Percentiles rank a stretch among this genome's conserved stretches.
These are phyloP conservation scores for Alloteropsis semialata DNA, from an alignment of 176 grass and related monocot species.

Conservation along the genomic window DNA sequence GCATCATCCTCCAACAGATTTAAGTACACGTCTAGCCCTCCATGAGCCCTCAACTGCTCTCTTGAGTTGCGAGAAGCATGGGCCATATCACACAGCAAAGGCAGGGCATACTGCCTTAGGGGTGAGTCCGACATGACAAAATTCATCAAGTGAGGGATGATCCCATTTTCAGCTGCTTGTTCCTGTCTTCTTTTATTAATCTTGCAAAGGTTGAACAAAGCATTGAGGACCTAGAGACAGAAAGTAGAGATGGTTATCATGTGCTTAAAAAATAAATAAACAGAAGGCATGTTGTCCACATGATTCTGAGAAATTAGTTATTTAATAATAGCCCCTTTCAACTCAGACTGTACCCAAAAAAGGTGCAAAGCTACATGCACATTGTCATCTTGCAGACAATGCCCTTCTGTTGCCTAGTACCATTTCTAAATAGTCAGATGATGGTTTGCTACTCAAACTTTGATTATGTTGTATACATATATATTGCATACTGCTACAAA, in stretches of 20 bases:
- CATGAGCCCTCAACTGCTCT: slow-evolving; percentile 92
- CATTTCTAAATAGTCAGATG: not conserved
- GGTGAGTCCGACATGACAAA: slow-evolving; percentile 98
- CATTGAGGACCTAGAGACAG: slow-evolving; percentile 72
- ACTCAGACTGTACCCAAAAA: not conserved
- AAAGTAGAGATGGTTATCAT: slow-evolving; percentile 24
- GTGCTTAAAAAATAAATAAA: slow-evolving; percentile 14
- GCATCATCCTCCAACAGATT: slow-evolving; percentile 87
- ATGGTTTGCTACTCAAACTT: not conserved
- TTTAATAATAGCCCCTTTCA: not conserved
- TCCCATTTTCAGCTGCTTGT: slow-evolving; percentile 98
- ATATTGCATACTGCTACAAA: not conserved
- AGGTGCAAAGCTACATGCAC: not conserved
- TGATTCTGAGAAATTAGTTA: not conserved
- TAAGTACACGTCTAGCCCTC: slow-evolving; percentile 92
- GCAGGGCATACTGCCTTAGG: slow-evolving; percentile 86
- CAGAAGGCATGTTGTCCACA: not conserved
- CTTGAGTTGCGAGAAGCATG: slow-evolving; percentile 96
- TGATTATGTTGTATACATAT: not conserved
- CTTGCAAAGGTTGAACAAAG: slow-evolving; percentile 96
- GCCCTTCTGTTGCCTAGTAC: not conserved
- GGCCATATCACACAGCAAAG: slow-evolving; percentile 96
- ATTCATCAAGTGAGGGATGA: slow-evolving; percentile 98
- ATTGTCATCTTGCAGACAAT: not conserved
- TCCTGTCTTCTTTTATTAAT: slow-evolving; percentile 99